Conservation (phyloP, 78 protist genomes). For the Reticulomyxa filosa region DNA sequence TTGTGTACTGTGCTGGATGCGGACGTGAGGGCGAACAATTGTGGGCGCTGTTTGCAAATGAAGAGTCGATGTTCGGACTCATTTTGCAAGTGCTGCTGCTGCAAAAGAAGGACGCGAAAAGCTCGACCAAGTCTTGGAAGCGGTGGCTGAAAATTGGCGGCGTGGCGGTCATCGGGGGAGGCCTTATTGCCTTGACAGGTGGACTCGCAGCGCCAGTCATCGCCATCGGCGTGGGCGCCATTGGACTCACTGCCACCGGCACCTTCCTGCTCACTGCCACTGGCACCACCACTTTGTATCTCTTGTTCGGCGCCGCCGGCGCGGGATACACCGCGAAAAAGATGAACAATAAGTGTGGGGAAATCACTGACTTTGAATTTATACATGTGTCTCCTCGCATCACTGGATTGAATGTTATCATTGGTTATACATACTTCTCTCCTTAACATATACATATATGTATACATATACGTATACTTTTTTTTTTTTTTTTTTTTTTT, state of each 20-base stretch:
- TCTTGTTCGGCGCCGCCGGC: neutral
- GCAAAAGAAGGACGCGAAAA: too few species aligned
- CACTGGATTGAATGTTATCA: neutral
- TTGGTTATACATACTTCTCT: neutral
- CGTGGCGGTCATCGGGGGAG: neutral
- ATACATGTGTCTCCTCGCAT: neutral
- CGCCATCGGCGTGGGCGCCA: neutral
- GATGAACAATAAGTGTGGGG: neutral
- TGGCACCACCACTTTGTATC: neutral
- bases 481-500: too few species aligned
- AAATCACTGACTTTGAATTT: neutral
- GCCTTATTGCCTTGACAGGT: neutral
- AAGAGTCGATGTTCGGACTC: too few species aligned
- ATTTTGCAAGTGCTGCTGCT: too few species aligned
- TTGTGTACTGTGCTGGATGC: too few species aligned
- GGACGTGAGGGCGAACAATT: too few species aligned
- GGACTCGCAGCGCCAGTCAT: neutral
- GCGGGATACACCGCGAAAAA: neutral
- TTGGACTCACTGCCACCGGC: neutral
- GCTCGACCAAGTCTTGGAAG: neutral
- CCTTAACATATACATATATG: too few species aligned
- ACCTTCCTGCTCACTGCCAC: neutral
- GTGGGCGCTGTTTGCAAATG: too few species aligned
- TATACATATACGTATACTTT: neutral
- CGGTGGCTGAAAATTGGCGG: neutral